These are phyloP conservation scores for Termitomyces sp. DNA, from an alignment of 768 basidiomycete genomes.

Conservation along the genomic window DNA sequence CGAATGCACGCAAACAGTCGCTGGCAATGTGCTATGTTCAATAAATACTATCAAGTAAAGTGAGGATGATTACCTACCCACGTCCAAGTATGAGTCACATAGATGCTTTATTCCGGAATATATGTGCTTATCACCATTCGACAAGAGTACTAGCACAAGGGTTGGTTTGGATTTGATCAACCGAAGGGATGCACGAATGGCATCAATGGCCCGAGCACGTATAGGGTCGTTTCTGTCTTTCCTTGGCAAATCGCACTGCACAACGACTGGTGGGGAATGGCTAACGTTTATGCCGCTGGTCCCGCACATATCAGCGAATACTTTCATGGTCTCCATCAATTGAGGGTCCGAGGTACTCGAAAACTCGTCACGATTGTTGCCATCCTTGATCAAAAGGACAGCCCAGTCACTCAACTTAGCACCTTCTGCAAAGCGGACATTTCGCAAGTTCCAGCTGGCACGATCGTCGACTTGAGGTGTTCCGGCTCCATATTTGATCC, in stretches of 20 bases:
- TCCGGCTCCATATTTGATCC: conserved; percentile 50
- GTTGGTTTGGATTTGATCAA: conserved; percentile 40
- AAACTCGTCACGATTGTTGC: conserved; percentile 55
- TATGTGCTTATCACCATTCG: conserved; percentile 65
- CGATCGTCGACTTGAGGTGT: conserved; percentile 43
- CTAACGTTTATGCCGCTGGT: conserved; percentile 56
- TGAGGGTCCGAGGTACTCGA: conserved; percentile 43
- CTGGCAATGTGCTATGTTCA: conserved; percentile 18
- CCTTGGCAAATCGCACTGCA: conserved; percentile 40
- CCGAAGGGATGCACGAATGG: conserved; percentile 36
- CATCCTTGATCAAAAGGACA: conserved; percentile 63
- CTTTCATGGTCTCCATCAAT: conserved; percentile 37
- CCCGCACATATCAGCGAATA: conserved; percentile 59
- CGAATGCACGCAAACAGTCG: conserved; percentile 71
- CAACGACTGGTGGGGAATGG: conserved; percentile 27
- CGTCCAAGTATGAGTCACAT: conserved; percentile 58
- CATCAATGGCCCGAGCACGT: conserved; percentile 40
- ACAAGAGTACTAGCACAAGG: conserved; percentile 62
- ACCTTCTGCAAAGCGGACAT: conserved; percentile 57
- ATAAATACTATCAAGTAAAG: neutral
- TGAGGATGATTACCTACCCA: conserved; percentile 29
- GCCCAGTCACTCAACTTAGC: conserved; percentile 56
- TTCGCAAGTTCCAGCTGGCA: conserved; percentile 76
- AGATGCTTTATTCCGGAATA: conserved; percentile 75
- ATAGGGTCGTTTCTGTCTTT: conserved; percentile 50